phyloP scores from a whole-genome alignment of 345 rosid genomes.

The Raphanus raphanistrum region DNA sequence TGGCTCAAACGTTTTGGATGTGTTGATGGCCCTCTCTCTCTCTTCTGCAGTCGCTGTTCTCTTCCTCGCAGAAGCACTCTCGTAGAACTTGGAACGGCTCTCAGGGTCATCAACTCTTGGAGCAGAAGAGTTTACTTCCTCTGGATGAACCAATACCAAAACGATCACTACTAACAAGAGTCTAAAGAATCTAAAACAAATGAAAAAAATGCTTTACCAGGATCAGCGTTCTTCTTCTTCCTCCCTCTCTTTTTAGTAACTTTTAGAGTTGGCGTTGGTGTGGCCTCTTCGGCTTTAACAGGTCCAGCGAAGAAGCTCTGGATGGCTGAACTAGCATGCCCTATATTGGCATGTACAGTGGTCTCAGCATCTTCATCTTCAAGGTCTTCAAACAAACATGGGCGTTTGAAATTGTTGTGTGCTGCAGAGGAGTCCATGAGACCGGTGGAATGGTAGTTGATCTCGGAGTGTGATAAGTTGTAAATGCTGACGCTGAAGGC shows the following conservation, averaged over 20 bases:
- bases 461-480: constrained; percentile 68
- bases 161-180: background rate
- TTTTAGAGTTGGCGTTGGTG: constrained; percentile 28
- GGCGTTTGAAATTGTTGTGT: constrained; percentile 53
- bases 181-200: background rate
- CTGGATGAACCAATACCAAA: constrained; percentile 35
- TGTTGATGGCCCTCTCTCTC: constrained; percentile 68
- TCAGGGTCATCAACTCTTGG: constrained; percentile 51
- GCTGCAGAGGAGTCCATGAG: constrained; percentile 41
- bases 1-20: constrained; percentile 74
- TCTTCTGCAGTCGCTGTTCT: constrained; percentile 82
- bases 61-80: constrained; percentile 79
- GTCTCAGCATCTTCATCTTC: constrained; percentile 68
- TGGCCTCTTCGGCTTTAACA: constrained; percentile 45
- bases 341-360: constrained; percentile 34
- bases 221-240: constrained; percentile 64
- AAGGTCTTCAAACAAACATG: constrained; percentile 65
- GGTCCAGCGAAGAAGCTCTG: constrained; percentile 54
- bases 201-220: constrained; percentile 51
- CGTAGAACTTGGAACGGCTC: constrained; percentile 59
- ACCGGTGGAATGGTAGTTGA: constrained; percentile 56
- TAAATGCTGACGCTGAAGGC: constrained; percentile 71
- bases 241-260: constrained; percentile 59
- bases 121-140: constrained; percentile 44
- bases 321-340: constrained; percentile 47